Base-by-base conservation (phyloP, 2,329 filamentous ascomycete species). In the Penicillium sp. region DNA sequence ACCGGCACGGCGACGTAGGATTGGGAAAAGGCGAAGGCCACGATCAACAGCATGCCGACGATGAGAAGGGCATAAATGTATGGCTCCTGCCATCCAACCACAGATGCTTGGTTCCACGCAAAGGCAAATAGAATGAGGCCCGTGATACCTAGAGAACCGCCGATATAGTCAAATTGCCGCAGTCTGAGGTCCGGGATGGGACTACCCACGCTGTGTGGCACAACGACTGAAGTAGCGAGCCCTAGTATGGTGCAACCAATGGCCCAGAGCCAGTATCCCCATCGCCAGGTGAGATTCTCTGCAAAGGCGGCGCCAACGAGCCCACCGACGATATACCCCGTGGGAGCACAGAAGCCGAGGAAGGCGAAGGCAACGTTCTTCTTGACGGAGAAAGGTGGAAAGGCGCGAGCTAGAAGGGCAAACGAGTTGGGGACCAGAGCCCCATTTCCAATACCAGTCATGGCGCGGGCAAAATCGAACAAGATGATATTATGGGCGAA, bases 41-140 rank as follows among this genome's bases (percentile, higher is more conserved):
- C 63, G 2, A 81, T 60, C 2, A 84, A 62, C 0, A 80, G 25
- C 2, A 78, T 41, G 0, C 81, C 80, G 3, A 83, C 43, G 25
- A 84, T 74, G 0, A 86, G 66, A 1, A 77, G 63, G 0, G 76
- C 65, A 43, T 78, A 76, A n/a, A 81, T 69, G 39, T 79, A 80
- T 0, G 77, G 67, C 6, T 70, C 67, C 1, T 64, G 50, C 81
- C 81, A 85, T 2, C 79, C 79, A 2, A 73, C 76, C 0, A 78
- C 68, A 0, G 78, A 74, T 0, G 77, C 80, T 55, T 85, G 80
- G 43, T 81, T 84, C 78, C 79, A 84, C 0, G 80, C 77, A 51
- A 85, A 78, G 56, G 83, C 83, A 62, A 85, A 72, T 13, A 86
- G 66, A 0, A 83, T 68, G 17, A 86, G 64, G 8, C 7, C 71